Percentiles rank a stretch among this genome's conserved stretches.
phyloP scores from a whole-genome alignment of 176 grass and related monocot species.

The Themeda triandra region DNA sequence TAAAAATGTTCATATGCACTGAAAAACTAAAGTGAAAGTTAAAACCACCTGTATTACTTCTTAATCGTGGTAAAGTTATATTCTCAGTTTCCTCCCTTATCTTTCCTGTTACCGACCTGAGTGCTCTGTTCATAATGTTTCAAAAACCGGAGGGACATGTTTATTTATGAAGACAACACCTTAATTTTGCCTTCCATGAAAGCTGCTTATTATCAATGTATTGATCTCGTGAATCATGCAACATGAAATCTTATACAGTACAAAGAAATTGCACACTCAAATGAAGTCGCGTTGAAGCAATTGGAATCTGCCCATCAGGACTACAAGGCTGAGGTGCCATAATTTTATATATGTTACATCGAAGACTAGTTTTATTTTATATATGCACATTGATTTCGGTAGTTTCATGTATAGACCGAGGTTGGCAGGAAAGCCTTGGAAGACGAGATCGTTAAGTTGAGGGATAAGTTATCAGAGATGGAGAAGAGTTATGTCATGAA shows the following conservation, averaged over 20 bases:
- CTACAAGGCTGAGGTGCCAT: slow-evolving; percentile 81
- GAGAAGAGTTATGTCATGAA: slow-evolving; percentile 76
- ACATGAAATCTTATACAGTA: slow-evolving; percentile 56
- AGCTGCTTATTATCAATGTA: not conserved
- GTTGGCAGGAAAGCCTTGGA: slow-evolving; percentile 62
- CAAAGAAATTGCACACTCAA: slow-evolving; percentile 92
- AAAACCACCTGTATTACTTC: not conserved
- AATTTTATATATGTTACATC: slow-evolving; percentile 13
- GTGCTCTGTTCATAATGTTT: not conserved
- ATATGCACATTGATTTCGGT: slow-evolving; percentile 13
- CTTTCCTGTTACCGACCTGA: not conserved
- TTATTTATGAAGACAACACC: not conserved
- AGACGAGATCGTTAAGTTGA: slow-evolving; percentile 73
- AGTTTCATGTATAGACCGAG: slow-evolving; percentile 56
- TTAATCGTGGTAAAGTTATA: not conserved
- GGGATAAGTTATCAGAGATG: slow-evolving; percentile 67
- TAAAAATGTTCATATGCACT: not conserved
- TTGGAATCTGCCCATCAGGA: slow-evolving; percentile 74
- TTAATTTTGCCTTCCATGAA: slow-evolving; percentile 1
- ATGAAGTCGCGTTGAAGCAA: slow-evolving; percentile 92
- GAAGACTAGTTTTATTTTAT: not conserved
- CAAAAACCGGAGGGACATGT: not conserved
- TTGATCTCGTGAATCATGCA: slow-evolving; percentile 28
- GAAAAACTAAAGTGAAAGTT: not conserved
- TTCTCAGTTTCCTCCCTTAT: not conserved